Evolutionary conservation across 2,329 filamentous ascomycete genomes (phyloP), one percentile per base, ranked within the genome.

Genomic region (Phaeosphaeriaceae sp.): DNA sequence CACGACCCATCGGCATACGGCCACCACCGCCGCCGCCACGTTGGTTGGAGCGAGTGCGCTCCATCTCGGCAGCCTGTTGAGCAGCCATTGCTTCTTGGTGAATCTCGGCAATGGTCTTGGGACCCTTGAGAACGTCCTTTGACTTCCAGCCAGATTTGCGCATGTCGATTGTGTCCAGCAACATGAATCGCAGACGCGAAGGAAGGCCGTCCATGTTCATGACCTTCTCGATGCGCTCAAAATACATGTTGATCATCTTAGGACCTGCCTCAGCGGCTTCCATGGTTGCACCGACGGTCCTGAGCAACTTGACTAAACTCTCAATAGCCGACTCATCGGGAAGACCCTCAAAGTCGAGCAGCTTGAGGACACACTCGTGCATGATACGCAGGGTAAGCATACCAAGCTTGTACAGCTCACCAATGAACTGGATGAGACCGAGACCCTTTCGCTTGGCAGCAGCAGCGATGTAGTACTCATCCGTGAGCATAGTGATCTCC

Each of bases 331-430:
- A 91, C 81, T 99, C 95, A 70, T 99, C 95, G 46, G 95, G 95
- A 60, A 92, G 83, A 61, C 92, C 93, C 74, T 94, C 90, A 79
- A 96, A 98, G 81, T 99, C 94, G 67, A 99, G 91, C 63, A 99
- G 87, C 81, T 96, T 97, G 82, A 93, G 90, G 25, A 99, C 93
- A 86, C 95, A 99, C 80, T 97, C 92, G 83, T 99, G 94, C 95
- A 99, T 99, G 81, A 99, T 99, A 78, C 94, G 91, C 79, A 97
- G 92, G 61, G 95, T 99, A 79, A 99, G 86, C 95, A 99, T 99
- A 77, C 91, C 89, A 60, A 99, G 88, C 85, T 98, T 99, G 88
- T 96, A 99, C 47, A 99, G 88, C 81, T 99, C 95, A 83, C 95
- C 95, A 75, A 99, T 99, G 82, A 99, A 99, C 81, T 97, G 94